Evolutionary conservation across 1,139 yeast genomes (phyloP), one percentile per base, ranked within the genome.

Genomic region (Ogataea hybrid): DNA sequence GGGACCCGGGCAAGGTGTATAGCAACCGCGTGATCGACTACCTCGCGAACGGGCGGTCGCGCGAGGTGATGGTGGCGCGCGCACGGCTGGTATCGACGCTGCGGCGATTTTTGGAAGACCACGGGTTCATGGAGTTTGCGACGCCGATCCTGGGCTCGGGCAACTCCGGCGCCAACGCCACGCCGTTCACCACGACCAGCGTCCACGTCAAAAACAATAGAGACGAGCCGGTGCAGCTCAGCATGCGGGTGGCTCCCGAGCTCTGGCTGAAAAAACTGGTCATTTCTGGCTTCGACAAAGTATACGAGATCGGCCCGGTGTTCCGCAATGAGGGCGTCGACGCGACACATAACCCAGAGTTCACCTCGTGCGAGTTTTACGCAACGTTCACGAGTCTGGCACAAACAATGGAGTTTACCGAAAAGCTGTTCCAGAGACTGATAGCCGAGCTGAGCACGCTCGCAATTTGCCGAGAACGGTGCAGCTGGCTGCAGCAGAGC

Each of bases 261-360:
- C 65, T 92, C 32, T 92, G 96, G 96, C 71, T 92, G 44, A 92
- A 92, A 61, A 75, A 85, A 53, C 64, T 92, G 44, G 76, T 89
- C 2, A 79, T 90, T 32, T 73, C 86, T 4, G 98, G 98, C 2
- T 79, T 90, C 56, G 96, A 89, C 50, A 78, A 75, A 52, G 81
- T 92, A 5, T 92, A 79, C 64, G 98, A 92, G 58, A 77, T 92
- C 37, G 97, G 97, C 0, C 76, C 76, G 43, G 81, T 76, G 37
- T 92, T 90, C 61, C 71, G 98, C 50, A 92, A 92, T 58, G 98
- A 92, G 64, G 97, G 97, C 5, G 73, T 90, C 35, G 97, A 92
- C 61, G 74, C 82, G 44, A 87, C 96, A 1, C 98, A 92, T 61
- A 92, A 92, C 67, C 97, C 97, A 0, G 98, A 92, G 62, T 92